Conservation (phyloP, 805 yeast species). For the Monosporozyma unispora region DNA sequence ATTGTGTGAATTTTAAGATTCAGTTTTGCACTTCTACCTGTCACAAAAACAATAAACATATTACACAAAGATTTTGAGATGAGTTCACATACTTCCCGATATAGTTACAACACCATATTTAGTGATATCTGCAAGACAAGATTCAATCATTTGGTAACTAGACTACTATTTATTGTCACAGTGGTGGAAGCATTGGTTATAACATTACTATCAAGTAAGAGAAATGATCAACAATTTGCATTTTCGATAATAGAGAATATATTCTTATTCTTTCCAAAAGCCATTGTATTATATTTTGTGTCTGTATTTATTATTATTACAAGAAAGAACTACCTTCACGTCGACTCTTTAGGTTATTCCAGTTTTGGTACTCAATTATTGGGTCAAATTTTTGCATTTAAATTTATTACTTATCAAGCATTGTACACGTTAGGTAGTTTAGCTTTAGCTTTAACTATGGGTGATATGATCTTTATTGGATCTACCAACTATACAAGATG, state of each 20-base stretch:
- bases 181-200: constrained; percentile 22
- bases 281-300: constrained; percentile 23
- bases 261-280: constrained; percentile 23
- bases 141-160: constrained; percentile 32
- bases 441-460: constrained; percentile 18
- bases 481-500: neutral
- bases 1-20: neutral
- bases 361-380: constrained; percentile 15
- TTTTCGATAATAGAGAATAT: constrained; percentile 18
- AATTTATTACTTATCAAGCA: constrained; percentile 21
- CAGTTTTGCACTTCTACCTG: neutral
- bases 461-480: constrained; percentile 16
- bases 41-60: neutral
- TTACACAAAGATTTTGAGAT: neutral
- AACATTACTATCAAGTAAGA: constrained; percentile 15
- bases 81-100: neutral
- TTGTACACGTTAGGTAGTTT: constrained; percentile 15
- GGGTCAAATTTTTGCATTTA: constrained; percentile 28
- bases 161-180: constrained; percentile 28
- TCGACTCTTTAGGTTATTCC: constrained; percentile 26
- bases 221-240: neutral
- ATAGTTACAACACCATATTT: constrained; percentile 20
- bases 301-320: constrained; percentile 31
- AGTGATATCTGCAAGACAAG: constrained; percentile 35
- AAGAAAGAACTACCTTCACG: constrained; percentile 35